These are phyloP conservation scores for Iberis pinnata DNA, from an alignment of 345 rosid species.

Conservation along the genomic window DNA sequence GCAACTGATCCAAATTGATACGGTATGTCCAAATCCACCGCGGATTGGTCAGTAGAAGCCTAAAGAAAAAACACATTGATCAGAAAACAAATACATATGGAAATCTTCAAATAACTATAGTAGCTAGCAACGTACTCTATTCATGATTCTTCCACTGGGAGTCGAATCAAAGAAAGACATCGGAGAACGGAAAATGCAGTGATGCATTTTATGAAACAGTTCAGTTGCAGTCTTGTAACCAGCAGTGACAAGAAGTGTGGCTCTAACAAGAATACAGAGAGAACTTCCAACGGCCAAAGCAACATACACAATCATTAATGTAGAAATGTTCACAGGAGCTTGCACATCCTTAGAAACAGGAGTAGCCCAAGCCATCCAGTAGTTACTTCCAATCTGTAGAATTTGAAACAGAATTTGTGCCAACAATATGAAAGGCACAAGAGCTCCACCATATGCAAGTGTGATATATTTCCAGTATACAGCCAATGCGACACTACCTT, in stretches of 20 bases:
- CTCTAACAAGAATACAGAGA: slow-evolving; percentile 46
- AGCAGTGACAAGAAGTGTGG: slow-evolving; percentile 46
- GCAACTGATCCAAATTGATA: slow-evolving; percentile 39
- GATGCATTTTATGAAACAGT: slow-evolving; percentile 62
- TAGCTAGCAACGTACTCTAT: slow-evolving; percentile 40
- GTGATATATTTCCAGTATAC: slow-evolving; percentile 65
- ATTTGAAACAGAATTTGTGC: slow-evolving; percentile 54
- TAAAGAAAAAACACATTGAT: slow-evolving; percentile 13
- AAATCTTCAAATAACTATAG: background rate
- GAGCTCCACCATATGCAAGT: slow-evolving; percentile 63
- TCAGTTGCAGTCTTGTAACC: slow-evolving; percentile 64
- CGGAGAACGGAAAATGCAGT: slow-evolving; percentile 61
- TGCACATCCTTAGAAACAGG: slow-evolving; percentile 47
- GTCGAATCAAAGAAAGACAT: slow-evolving; percentile 87
- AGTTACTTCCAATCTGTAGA: slow-evolving; percentile 74
- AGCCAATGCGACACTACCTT: slow-evolving; percentile 56
- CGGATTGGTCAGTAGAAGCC: slow-evolving; percentile 85
- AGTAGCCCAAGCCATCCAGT: slow-evolving; percentile 88
- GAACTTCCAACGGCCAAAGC: slow-evolving; percentile 53
- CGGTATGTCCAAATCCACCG: slow-evolving; percentile 49
- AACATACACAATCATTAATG: slow-evolving; percentile 49
- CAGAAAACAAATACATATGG: background rate
- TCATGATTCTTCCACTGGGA: slow-evolving; percentile 66
- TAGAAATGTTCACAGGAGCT: slow-evolving; percentile 42
- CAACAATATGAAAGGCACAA: slow-evolving; percentile 59